phyloP scores from a whole-genome alignment of 176 grass and related monocot genomes.

The Avena sativa region DNA sequence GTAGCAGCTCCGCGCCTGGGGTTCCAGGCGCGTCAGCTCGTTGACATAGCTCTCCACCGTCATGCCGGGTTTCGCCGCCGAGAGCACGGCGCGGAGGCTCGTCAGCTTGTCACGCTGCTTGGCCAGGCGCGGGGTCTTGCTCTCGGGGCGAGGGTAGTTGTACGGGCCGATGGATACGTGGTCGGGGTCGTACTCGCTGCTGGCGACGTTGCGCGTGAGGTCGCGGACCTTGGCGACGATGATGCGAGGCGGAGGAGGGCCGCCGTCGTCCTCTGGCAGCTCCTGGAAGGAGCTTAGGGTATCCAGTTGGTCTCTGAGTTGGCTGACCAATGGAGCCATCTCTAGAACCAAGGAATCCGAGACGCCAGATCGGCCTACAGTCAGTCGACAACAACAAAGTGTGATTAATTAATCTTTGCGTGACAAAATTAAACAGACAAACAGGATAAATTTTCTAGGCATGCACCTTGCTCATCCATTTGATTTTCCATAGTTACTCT shows the following conservation, averaged over 20 bases:
- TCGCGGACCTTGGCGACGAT: constrained; percentile 17
- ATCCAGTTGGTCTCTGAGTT: not conserved
- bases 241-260: not conserved
- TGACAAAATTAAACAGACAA: not conserved
- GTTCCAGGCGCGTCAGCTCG: not conserved
- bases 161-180: constrained; percentile 43
- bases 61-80: not conserved
- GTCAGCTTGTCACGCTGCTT: not conserved
- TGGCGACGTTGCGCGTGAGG: not conserved
- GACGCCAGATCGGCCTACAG: not conserved
- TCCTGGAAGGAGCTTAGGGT: not conserved
- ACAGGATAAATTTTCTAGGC: not conserved
- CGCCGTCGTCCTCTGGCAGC: not conserved
- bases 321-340: not conserved
- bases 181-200: not conserved
- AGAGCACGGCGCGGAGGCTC: not conserved
- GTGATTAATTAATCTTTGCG: not conserved
- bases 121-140: not conserved
- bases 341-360: not conserved
- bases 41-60: not conserved
- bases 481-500: not conserved
- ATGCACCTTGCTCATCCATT: not conserved
- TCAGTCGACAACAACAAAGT: not conserved
- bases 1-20: not conserved
- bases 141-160: not conserved